Evolutionary conservation across 495 filamentous ascomycete genomes (phyloP), one percentile per base, ranked within the genome.

Genomic region (Hypoxylon fuscum): DNA sequence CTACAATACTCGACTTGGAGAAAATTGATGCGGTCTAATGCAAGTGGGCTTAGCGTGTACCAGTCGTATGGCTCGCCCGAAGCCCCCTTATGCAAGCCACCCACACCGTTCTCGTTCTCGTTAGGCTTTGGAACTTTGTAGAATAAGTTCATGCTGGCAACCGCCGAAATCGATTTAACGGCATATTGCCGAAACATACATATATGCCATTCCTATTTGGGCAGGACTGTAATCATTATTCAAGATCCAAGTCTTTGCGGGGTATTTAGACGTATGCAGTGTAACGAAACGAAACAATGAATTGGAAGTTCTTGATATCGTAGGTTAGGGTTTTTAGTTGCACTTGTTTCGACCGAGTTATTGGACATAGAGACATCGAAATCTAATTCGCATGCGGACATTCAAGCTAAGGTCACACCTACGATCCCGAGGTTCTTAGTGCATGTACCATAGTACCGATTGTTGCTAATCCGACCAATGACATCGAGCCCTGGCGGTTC

Each of bases 341-440:
- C n/a, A n/a, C n/a, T n/a, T n/a, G n/a, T n/a, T n/a, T n/a, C n/a
- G n/a, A n/a, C n/a, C n/a, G n/a, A n/a, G n/a, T n/a, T n/a, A n/a
- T n/a, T n/a, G n/a, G n/a, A n/a, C n/a, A n/a, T n/a, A n/a, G n/a
- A n/a, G n/a, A n/a, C n/a, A n/a, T n/a, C n/a, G n/a, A n/a, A n/a
- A n/a, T 53, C 17, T 25, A 53, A 61, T 50, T 63, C 45, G 59
- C 45, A 63, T 51, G 51, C 59, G 46, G 45, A 45, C 32, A 51
- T 45, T 45, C 21, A 18, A 21, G 27, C 21, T 22, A 34, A 22
- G 14, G 22, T 46, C 14, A 22, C 45, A 48, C 15, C 8, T 31
- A 31, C 4, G 11, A 46, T 27, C 23, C 21, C 41, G 41, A 44
- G 14, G 14, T 48, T 2, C 11, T n/a, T 48, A 21, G 22, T 31